Base-by-base conservation (phyloP, 2,329 filamentous ascomycete species). In the Ophiostoma perfectum region DNA sequence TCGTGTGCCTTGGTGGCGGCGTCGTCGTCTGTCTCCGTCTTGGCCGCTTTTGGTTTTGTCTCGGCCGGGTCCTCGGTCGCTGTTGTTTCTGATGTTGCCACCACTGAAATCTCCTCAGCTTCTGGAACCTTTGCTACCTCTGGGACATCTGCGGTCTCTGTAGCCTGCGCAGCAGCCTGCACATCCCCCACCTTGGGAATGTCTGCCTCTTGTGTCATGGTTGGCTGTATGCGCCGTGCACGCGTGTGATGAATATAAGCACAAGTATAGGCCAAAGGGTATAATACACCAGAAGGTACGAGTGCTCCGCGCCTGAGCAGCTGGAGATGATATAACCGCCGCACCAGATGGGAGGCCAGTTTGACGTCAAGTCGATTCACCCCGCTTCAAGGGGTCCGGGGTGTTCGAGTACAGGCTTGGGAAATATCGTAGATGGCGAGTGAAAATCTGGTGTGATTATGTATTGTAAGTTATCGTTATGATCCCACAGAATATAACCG, bases 1-100 rank as follows among this genome's bases (percentile, higher is more conserved):
- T 16, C 60, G 41, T 70, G 70, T 3, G 70, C 68, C 11, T 49
- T 45, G 14, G 55, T 68, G n/a, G 70, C 70, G 4, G 70, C 70
- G 39, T 71, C 70, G 45, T 66, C 67, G 6, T 52, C 44, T 14
- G 11, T 41, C 2, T 18, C 65, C 12, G 52, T 64, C 65, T 70
- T 70, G 66, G 42, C 55, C n/a, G 68, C 36, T 65, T 71, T 70
- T 38, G 66, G 3, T 45, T 58, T 58, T n/a, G 64, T 41, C 36
- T 42, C 60, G 27, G 12, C 11, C 7, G 41, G 8, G 27, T 41
- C 66, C 2, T 39, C 42, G 49, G 41, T 18, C 16, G 41, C 3
- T 39, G 42, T 36, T 39, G 55, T 36, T 64, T 58, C 42, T n/a
- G n/a, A n/a, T 9, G 18, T 38, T 44, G 49, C 49, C 9, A 58